Conservation (phyloP, 768 basidiomycete genomes). For the Suillus ampliporus region DNA sequence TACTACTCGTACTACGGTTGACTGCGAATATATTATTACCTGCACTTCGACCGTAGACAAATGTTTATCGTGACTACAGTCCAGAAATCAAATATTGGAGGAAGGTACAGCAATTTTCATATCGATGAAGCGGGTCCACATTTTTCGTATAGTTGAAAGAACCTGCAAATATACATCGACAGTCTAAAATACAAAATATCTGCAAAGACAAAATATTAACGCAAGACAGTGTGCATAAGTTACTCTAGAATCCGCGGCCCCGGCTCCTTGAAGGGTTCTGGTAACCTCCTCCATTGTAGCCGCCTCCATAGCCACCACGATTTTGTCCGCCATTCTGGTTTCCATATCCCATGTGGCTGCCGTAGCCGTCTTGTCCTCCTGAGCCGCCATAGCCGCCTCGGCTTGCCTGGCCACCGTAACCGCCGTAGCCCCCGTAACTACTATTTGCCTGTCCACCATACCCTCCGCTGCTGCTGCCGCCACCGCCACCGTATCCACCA, state of each 20-base stretch:
- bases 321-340: constrained; percentile 18
- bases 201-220: constrained; percentile 11
- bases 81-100: background rate
- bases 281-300: constrained; percentile 23
- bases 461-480: constrained; percentile 1
- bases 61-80: too few species aligned
- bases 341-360: constrained; percentile 47
- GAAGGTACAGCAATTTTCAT: background rate
- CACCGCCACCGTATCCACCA: constrained; percentile 20
- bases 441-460: constrained; percentile 21
- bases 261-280: constrained; percentile 47
- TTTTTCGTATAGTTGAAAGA: constrained; percentile 8
- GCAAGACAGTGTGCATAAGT: constrained; percentile 30
- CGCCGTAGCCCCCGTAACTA: constrained; percentile 26
- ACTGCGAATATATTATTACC: background rate
- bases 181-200: constrained; percentile 12
- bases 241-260: constrained; percentile 56
- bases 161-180: constrained; percentile 18
- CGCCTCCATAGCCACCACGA: constrained; percentile 34
- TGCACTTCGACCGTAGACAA: background rate
- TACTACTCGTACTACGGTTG: background rate
- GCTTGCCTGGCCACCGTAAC: constrained; percentile 18
- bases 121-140: constrained; percentile 22
- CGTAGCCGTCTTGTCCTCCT: constrained; percentile 37
- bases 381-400: constrained; percentile 43